These are phyloP conservation scores for Petunia hybrid DNA, from an alignment of 305 asterid species.

Conservation along the genomic window DNA sequence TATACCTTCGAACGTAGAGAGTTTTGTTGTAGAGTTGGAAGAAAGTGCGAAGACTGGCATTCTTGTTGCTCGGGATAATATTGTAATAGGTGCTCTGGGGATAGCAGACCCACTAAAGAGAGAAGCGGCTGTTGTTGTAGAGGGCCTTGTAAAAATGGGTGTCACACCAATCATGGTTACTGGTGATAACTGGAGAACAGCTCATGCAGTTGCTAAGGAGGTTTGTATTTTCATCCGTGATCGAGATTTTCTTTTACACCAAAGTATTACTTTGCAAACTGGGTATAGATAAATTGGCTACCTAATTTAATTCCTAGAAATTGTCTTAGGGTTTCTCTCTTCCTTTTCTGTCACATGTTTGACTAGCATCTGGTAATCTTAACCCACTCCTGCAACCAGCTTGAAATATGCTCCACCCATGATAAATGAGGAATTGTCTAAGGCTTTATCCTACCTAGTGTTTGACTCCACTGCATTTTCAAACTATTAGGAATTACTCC, in stretches of 20 bases:
- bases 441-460: conserved; percentile 12
- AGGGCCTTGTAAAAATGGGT: conserved; percentile 95
- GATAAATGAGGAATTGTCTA: not conserved
- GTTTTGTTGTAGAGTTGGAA: conserved; percentile 85
- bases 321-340: conserved; percentile 11
- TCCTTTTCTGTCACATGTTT: conserved; percentile 9
- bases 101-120: conserved; percentile 96
- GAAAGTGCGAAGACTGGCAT: conserved; percentile 94
- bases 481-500: not conserved
- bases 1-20: conserved; percentile 69
- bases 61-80: conserved; percentile 69
- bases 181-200: conserved; percentile 99
- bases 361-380: not conserved
- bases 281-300: not conserved
- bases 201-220: conserved; percentile 98
- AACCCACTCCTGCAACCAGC: conserved; percentile 23
- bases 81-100: conserved; percentile 87
- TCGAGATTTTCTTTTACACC: conserved; percentile 18
- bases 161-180: conserved; percentile 95
- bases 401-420: not conserved
- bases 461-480: conserved; percentile 6
- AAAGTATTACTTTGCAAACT: not conserved
- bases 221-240: conserved; percentile 46
- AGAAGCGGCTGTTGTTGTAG: conserved; percentile 95
- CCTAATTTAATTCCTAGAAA: not conserved